Evolutionary conservation across 768 basidiomycete genomes (phyloP).

Genomic region (Pisolithus albus): DNA sequence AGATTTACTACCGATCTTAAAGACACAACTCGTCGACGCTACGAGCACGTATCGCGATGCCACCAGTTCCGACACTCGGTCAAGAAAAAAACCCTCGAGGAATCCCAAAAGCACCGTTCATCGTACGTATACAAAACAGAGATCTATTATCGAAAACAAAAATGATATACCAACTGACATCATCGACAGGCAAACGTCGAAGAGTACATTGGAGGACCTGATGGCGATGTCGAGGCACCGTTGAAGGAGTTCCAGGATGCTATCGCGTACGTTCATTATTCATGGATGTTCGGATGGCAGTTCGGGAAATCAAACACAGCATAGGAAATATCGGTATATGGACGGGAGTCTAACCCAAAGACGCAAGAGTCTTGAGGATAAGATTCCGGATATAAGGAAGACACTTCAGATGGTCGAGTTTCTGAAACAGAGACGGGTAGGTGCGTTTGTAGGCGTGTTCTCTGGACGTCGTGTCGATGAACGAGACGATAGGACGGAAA

Average conservation of each 20-base stretch:
- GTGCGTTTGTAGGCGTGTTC: slow-evolving; percentile 16
- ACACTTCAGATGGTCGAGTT: slow-evolving; percentile 87
- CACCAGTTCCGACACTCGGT: slow-evolving; percentile 25
- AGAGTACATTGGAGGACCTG: slow-evolving; percentile 73
- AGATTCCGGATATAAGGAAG: slow-evolving; percentile 94
- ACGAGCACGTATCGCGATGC: slow-evolving; percentile 7
- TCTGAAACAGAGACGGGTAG: slow-evolving; percentile 63
- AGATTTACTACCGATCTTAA: not conserved
- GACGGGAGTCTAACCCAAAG: slow-evolving; percentile 78
- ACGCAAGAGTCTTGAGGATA: slow-evolving; percentile 74
- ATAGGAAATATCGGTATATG: slow-evolving; percentile 98
- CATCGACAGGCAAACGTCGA: slow-evolving; percentile 73
- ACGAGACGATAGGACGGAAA: slow-evolving; percentile 50
- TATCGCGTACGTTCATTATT: slow-evolving; percentile 62
- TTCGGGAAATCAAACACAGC: slow-evolving; percentile 21
- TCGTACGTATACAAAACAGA: slow-evolving; percentile 49
- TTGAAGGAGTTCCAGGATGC: slow-evolving; percentile 86
- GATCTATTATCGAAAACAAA: not conserved
- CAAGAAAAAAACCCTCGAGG: slow-evolving; percentile 77
- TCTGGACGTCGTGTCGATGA: not conserved
- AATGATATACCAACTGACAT: not conserved
- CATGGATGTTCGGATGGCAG: slow-evolving; percentile 3
- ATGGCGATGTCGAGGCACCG: slow-evolving; percentile 69
- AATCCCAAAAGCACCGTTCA: slow-evolving; percentile 92
- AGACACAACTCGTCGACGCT: not conserved